A percentile compares a stretch with the other conserved stretches of the same genome.
Conservation (phyloP, 177 flowering plant genomes). For the Vitis hybrid region DNA sequence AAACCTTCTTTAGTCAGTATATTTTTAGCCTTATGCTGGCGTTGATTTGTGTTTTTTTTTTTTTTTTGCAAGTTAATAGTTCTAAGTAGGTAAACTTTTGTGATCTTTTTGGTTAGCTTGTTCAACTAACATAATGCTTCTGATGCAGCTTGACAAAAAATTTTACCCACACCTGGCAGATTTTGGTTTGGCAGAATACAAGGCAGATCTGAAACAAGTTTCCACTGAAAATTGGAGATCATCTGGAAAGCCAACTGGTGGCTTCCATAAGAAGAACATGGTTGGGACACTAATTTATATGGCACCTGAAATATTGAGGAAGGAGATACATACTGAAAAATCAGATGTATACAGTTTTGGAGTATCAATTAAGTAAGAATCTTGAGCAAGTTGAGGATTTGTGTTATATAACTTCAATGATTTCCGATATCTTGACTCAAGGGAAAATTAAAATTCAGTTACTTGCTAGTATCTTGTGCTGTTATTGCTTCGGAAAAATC, state of each 20-base stretch:
- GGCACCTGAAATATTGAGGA: constrained; percentile 93
- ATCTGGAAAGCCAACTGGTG: constrained; percentile 98
- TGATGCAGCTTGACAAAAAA: constrained; percentile 72
- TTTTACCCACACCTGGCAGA: constrained; percentile 73
- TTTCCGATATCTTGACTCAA: not conserved
- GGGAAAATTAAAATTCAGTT: not conserved
- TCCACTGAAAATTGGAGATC: constrained; percentile 79
- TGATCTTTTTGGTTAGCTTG: no score
- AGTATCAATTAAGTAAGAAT: constrained; percentile 74
- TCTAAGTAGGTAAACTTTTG: not conserved
- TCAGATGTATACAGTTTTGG: constrained; percentile 97
- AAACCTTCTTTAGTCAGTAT: constrained; percentile 10
- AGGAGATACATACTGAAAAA: constrained; percentile 79
- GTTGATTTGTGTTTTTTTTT: not conserved
- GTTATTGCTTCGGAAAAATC: not conserved
- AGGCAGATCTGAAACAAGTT: constrained; percentile 58
- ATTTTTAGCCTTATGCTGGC: not conserved
- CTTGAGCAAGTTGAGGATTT: constrained; percentile 2
- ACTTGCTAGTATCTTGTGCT: not conserved
- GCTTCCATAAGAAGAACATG: constrained; percentile 96
- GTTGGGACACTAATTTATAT: constrained; percentile 96
- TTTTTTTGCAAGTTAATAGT: not conserved
- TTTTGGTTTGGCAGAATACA: constrained; percentile 90
- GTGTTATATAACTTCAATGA: not conserved
- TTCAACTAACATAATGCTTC: not conserved